phyloP scores from a whole-genome alignment of 345 rosid genomes.

The Euclidium syriacum region DNA sequence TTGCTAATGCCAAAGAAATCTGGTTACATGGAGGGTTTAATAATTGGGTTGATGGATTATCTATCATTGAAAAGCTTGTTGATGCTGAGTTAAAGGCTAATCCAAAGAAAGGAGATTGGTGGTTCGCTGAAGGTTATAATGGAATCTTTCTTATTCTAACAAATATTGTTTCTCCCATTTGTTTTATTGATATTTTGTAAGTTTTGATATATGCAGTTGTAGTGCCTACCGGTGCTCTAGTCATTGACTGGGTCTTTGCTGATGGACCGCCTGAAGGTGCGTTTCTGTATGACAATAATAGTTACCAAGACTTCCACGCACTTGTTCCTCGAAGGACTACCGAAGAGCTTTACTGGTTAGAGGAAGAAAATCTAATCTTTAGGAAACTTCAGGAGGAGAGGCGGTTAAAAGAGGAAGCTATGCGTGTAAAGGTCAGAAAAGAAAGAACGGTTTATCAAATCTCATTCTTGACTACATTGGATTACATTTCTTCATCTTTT shows the following conservation, averaged over 20 bases:
- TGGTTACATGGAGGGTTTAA: constrained; percentile 94
- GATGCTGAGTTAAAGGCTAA: constrained; percentile 37
- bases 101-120: constrained; percentile 67
- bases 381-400: constrained; percentile 68
- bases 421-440: constrained; percentile 60
- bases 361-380: constrained; percentile 61
- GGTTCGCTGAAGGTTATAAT: constrained; percentile 67
- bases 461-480: not conserved
- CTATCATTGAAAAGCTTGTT: constrained; percentile 55
- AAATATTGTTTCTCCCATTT: not conserved
- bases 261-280: constrained; percentile 83
- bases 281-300: constrained; percentile 65
- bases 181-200: not conserved
- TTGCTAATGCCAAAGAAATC: constrained; percentile 54
- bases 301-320: constrained; percentile 68
- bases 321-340: constrained; percentile 46
- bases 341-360: constrained; percentile 63
- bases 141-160: constrained; percentile 5
- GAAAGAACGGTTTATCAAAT: not conserved
- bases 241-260: constrained; percentile 90
- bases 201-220: constrained; percentile 44
- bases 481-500: constrained; percentile 6
- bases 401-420: constrained; percentile 60
- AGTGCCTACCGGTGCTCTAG: constrained; percentile 57
- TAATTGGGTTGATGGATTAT: constrained; percentile 74